Evolutionary conservation across 2,329 filamentous ascomycete genomes (phyloP).

Genomic region (Ophiosphaerella korrae): DNA sequence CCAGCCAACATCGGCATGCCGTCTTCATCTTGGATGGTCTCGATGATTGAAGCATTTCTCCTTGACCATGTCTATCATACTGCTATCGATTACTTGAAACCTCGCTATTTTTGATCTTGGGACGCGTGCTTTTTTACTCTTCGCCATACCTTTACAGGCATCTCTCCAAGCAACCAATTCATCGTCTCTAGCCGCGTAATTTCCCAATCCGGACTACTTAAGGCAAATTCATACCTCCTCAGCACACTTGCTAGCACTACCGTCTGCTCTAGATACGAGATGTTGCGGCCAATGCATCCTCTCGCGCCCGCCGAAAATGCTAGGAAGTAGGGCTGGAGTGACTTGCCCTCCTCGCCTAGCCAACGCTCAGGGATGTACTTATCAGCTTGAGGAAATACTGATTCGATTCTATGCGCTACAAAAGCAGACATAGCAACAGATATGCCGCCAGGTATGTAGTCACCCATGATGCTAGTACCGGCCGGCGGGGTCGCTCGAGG

Average conservation of each 20-base stretch:
- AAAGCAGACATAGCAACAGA: conserved; percentile 51
- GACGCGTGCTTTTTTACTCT: conserved; percentile 22
- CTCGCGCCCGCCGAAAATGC: conserved; percentile 36
- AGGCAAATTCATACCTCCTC: conserved; percentile 47
- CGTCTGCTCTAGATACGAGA: conserved; percentile 39
- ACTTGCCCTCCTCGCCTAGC: conserved; percentile 41
- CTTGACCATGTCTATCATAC: too few relatives aligned
- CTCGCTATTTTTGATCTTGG: too few relatives aligned
- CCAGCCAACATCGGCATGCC: neutral
- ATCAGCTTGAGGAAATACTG: conserved; percentile 37
- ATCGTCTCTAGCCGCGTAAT: conserved; percentile 44
- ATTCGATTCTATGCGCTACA: conserved; percentile 49
- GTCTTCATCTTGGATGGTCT: too few relatives aligned
- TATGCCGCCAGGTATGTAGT: conserved; percentile 27
- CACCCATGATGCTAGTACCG: conserved; percentile 33
- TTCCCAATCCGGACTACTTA: conserved; percentile 43
- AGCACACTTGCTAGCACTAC: conserved; percentile 41
- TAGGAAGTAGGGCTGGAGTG: conserved; percentile 36
- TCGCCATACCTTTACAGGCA: conserved; percentile 48
- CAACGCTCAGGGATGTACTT: conserved; percentile 45
- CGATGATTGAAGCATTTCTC: too few relatives aligned
- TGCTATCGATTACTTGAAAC: too few relatives aligned
- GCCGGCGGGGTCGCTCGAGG: conserved; percentile 41
- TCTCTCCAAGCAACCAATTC: conserved; percentile 45
- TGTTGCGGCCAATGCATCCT: conserved; percentile 39